Base-by-base conservation (phyloP, 768 basidiomycete genomes). In the Termitomyces sp. region DNA sequence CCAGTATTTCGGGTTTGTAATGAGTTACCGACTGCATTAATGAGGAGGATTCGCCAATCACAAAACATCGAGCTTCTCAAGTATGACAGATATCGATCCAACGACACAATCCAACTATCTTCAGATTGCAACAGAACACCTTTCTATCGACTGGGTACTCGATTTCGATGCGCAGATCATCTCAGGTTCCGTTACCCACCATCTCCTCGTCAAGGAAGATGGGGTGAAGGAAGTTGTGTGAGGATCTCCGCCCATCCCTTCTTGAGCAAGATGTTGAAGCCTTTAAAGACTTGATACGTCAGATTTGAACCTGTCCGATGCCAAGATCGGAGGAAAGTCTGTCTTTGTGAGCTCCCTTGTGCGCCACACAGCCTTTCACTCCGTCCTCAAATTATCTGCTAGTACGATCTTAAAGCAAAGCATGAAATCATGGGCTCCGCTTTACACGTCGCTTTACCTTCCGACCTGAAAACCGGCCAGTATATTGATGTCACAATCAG, bases 41-140 rank as follows among this genome's bases (percentile, higher is more conserved):
- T 42, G 16, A n/a, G 7, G 16, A 15, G 13, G 37, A 13, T 2
- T 6, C 18, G 18, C 27, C 27, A 27, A 18, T 41, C 18, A 7
- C 39, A 6, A n/a, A 18, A 41, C 16, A 18, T 41, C 18, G 7
- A 41, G 31, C n/a, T 48, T n/a, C 30, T 31, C 47, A 49, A 49
- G 7, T 34, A 52, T 52, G 51, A 0, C 51, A 16, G 50, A 36
- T 50, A 50, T 50, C 30, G 50, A 92, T 67, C 87, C 86, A 20
- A 85, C 91, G 0, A 88, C 89, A 0, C 89, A 93, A 67, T 82
- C 92, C 24, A 97, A 97, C 75, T 93, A 91, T 71, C 70, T 74
- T 5, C 74, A 87, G 49, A 79, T 95, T 63, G 70, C 76, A 3
- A 86, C 89, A 1, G 78, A 82, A 39, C 84, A 92, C 68, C 73